Conservation (phyloP, 2,329 filamentous ascomycete species). For the Beauveria scarabaeidicola region DNA sequence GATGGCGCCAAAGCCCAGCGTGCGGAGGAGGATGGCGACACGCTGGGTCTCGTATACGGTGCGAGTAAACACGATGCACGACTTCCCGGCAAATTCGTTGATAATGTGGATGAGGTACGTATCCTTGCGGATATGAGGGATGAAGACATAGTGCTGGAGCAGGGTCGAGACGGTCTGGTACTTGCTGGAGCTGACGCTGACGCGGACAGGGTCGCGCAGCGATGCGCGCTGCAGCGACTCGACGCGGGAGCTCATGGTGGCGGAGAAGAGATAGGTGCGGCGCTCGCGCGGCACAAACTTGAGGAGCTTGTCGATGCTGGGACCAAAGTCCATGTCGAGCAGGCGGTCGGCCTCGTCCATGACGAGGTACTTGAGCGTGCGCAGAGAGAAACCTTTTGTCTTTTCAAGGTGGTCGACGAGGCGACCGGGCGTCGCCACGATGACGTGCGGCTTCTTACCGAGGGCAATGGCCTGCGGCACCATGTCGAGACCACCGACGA, state of each 20-base stretch:
- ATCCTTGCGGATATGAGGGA: conserved; percentile 82
- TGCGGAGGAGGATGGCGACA: conserved; percentile 70
- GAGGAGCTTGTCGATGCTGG: conserved; percentile 85
- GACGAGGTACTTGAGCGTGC: conserved; percentile 75
- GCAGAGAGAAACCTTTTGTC: conserved; percentile 88
- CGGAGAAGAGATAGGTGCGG: conserved; percentile 83
- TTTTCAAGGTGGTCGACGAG: conserved; percentile 90
- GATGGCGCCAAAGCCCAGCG: conserved; percentile 82
- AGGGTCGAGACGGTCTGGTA: conserved; percentile 90
- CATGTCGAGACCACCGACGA: conserved; percentile 95
- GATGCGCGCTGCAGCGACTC: conserved; percentile 87
- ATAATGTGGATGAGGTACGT: conserved; percentile 78
- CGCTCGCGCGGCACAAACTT: conserved; percentile 74
- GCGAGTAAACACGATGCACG: conserved; percentile 80
- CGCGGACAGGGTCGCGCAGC: conserved; percentile 71
- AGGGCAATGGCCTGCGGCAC: conserved; percentile 83
- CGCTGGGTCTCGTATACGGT: conserved; percentile 89
- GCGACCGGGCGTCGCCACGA: conserved; percentile 86
- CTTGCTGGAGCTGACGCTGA: conserved; percentile 73
- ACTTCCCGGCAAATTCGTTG: conserved; percentile 80
- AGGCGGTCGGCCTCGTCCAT: conserved; percentile 93
- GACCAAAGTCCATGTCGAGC: conserved; percentile 89
- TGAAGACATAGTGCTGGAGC: conserved; percentile 77
- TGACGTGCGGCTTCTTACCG: conserved; percentile 89
- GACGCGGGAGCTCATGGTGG: conserved; percentile 89